phyloP scores from a whole-genome alignment of 2,329 filamentous ascomycete species.

The Verruconis gallopava region DNA sequence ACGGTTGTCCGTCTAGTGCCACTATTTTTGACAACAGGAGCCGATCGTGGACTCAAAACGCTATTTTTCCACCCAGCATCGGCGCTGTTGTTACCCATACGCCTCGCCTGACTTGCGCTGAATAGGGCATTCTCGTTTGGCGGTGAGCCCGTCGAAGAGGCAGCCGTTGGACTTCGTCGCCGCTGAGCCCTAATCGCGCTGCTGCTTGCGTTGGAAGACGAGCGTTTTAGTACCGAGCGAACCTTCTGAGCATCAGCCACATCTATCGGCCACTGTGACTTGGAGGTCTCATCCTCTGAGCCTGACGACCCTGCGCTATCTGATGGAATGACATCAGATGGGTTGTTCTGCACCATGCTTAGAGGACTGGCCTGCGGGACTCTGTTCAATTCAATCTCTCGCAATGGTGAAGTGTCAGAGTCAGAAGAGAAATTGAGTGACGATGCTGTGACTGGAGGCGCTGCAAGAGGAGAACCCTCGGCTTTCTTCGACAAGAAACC shows the following conservation, averaged over 20 bases:
- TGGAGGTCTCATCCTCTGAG: slow-evolving; percentile 37
- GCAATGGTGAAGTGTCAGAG: slow-evolving; percentile 28
- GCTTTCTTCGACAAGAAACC: slow-evolving; percentile 65
- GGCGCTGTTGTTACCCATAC: slow-evolving; percentile 45
- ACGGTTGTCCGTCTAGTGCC: slow-evolving; percentile 25
- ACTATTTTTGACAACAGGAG: slow-evolving; percentile 44
- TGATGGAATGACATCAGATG: slow-evolving; percentile 16
- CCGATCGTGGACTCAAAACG: slow-evolving; percentile 48
- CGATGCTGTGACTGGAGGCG: slow-evolving; percentile 44
- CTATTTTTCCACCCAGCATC: slow-evolving; percentile 44
- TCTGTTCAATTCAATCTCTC: slow-evolving; percentile 32
- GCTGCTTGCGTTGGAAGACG: slow-evolving; percentile 27
- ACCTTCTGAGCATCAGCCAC: slow-evolving; percentile 41
- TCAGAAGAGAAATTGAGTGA: slow-evolving; percentile 49
- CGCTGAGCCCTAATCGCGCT: slow-evolving; percentile 31
- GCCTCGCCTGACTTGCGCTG: slow-evolving; percentile 50
- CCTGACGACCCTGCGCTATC: slow-evolving; percentile 22
- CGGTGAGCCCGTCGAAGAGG: slow-evolving; percentile 32
- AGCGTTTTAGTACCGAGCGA: slow-evolving; percentile 42
- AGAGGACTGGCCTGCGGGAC: slow-evolving; percentile 37
- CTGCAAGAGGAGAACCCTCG: slow-evolving; percentile 40
- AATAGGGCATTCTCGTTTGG: slow-evolving; percentile 48
- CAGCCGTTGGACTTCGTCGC: slow-evolving; percentile 40
- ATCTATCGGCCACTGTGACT: slow-evolving; percentile 27
- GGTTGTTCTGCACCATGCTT: slow-evolving; percentile 35